Conservation (phyloP, 192 early-diverging fungal species). For the Podila epicladia region DNA sequence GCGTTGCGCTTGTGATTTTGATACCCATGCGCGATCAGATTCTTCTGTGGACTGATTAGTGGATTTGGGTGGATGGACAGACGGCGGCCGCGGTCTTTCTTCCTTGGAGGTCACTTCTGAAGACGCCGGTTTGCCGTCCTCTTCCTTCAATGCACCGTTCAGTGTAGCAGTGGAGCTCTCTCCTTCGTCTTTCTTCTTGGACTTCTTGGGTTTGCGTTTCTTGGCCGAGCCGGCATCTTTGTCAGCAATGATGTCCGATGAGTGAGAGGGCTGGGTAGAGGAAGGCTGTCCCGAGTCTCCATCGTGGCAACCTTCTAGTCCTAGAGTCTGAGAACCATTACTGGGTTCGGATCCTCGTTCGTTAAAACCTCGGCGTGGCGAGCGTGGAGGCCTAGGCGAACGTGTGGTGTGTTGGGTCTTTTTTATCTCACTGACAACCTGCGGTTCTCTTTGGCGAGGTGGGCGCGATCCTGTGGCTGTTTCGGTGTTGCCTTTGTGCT, state of each 20-base stretch:
- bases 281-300: too few species aligned
- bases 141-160: background rate
- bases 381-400: slow-evolving; percentile 23
- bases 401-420: slow-evolving; percentile 6
- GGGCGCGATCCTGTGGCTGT: background rate
- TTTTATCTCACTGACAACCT: slow-evolving; percentile 12
- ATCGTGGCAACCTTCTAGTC: background rate
- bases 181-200: slow-evolving; percentile 34
- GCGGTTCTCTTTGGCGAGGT: slow-evolving; percentile 2
- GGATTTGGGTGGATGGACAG: background rate
- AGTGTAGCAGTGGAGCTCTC: slow-evolving; percentile 2
- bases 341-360: slow-evolving; percentile 18
- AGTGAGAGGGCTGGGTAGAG: too few species aligned
- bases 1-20: slow-evolving; percentile 4
- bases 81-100: too few species aligned
- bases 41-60: background rate
- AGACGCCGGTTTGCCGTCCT: background rate
- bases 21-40: background rate
- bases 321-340: background rate
- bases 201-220: slow-evolving; percentile 26
- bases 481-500: too few species aligned
- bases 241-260: background rate
- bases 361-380: slow-evolving; percentile 40
- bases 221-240: background rate
- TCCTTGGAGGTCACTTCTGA: background rate